Base-by-base conservation (phyloP, 352 stramenopile genomes). In the Phytophthora brassicae region DNA sequence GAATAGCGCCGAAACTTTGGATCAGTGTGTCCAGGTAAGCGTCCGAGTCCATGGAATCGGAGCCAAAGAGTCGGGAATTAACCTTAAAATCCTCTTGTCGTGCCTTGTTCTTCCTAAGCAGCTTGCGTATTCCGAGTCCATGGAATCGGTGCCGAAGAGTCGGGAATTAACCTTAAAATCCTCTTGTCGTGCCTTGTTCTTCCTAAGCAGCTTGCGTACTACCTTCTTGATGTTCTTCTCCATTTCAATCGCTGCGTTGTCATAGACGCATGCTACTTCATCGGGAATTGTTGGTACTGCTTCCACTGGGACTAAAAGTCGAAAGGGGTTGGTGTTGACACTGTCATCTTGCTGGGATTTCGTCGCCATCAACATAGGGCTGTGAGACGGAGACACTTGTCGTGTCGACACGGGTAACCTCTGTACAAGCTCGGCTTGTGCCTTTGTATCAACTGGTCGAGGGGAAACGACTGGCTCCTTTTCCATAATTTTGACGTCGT, bases 141-240 rank as follows among this genome's bases (percentile, higher is more conserved):
- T 89, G 39, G 90, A 92, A 56, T 86, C 81, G 68, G 87, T 92
- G 29, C 84, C 84, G 63, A 77, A 89, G 9, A 94, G 67, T 0
- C 79, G 77, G 28, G 82, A 80, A 43, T 90, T 94, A 45, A 87
- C 84, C 72, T 92, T 94, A 59, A 94, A 94, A 28, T 92, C 84
- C 51, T 91, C 77, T 20, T 88, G 51, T 35, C 74, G 74, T 9
- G 52, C 24, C 26, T 82, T 87, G 64, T 88, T 58, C 52, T 79
- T 82, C 24, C 73, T 75, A n/a, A 88, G 64, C n/a, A 88, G 38
- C 51, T 85, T 89, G 53, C 84, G 87, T 56, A 90, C 66, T 4
- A 74, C 70, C 46, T 89, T 88, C 53, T 89, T 77, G 56, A 93
- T 74, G 12, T 73, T 75, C 45, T 88, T 92, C 52, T 94, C 77